Conservation (phyloP, 2,329 filamentous ascomycete genomes). For the Claviceps africana region DNA sequence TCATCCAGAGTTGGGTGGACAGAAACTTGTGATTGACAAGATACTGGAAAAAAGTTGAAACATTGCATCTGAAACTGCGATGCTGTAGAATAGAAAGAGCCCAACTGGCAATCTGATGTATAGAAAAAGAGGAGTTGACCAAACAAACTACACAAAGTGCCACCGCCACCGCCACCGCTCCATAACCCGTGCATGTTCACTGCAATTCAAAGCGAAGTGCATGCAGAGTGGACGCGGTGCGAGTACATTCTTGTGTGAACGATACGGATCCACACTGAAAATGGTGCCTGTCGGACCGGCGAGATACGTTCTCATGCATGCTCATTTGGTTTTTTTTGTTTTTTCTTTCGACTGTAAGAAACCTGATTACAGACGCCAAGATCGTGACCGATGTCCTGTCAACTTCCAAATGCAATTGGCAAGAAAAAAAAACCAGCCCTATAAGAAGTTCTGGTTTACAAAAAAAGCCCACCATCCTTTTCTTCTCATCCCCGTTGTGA, state of each 20-base stretch:
- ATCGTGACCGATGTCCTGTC: conserved; percentile 46
- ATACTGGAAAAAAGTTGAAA: background rate
- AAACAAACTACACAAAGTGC: too few relatives aligned
- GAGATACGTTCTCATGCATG: conserved; percentile 18
- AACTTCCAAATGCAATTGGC: conserved; percentile 54
- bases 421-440: conserved; percentile 39
- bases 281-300: background rate
- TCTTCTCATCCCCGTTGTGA: background rate
- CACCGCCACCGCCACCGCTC: too few relatives aligned
- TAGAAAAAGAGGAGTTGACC: background rate
- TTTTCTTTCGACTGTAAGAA: conserved; percentile 38
- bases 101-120: background rate
- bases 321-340: conserved; percentile 30
- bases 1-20: conserved; percentile 73
- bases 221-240: too few relatives aligned
- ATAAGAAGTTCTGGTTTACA: conserved; percentile 21
- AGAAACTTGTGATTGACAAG: conserved; percentile 28
- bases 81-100: conserved; percentile 1
- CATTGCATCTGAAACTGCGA: background rate
- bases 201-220: too few relatives aligned
- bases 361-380: conserved; percentile 54
- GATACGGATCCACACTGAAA: background rate
- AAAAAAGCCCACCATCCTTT: background rate
- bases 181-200: too few relatives aligned
- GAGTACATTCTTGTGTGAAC: too few relatives aligned